phyloP scores from a whole-genome alignment of 495 filamentous ascomycete genomes.

The Stereocaulon alpinum region DNA sequence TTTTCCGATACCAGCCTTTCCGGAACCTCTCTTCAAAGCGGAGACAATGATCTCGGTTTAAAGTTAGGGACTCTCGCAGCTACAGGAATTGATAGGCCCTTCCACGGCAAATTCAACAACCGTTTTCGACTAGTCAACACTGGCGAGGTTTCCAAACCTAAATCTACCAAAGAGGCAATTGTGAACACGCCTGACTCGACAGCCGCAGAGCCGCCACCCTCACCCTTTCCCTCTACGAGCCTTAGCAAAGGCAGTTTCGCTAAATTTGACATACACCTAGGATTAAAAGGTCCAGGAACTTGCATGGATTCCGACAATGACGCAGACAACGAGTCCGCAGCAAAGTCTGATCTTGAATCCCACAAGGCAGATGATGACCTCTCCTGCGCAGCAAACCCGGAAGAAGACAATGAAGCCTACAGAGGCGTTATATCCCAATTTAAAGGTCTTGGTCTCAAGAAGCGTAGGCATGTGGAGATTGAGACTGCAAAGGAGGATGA shows the following conservation, averaged over 20 bases:
- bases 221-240: not conserved
- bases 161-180: not conserved
- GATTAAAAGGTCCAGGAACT: not conserved
- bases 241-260: not conserved
- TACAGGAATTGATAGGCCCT: too few species aligned
- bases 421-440: not conserved
- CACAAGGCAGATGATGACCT: not conserved
- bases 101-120: too few species aligned
- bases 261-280: not conserved
- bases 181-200: not conserved
- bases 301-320: not conserved
- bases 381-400: not conserved
- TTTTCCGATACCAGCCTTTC: too few species aligned
- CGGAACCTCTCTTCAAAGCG: too few species aligned
- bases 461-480: not conserved
- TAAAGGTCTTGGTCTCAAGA: not conserved
- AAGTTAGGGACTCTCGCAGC: too few species aligned
- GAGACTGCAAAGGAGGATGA: not conserved
- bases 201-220: not conserved
- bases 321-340: not conserved
- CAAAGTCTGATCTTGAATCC: slow-evolving; percentile 10
- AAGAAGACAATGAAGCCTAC: slow-evolving; percentile 6
- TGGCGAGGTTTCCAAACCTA: not conserved
- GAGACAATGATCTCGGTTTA: too few species aligned
- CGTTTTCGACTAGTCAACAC: not conserved